Conservation (phyloP, 1,139 yeast species). For the Hansenula lynferdii region DNA sequence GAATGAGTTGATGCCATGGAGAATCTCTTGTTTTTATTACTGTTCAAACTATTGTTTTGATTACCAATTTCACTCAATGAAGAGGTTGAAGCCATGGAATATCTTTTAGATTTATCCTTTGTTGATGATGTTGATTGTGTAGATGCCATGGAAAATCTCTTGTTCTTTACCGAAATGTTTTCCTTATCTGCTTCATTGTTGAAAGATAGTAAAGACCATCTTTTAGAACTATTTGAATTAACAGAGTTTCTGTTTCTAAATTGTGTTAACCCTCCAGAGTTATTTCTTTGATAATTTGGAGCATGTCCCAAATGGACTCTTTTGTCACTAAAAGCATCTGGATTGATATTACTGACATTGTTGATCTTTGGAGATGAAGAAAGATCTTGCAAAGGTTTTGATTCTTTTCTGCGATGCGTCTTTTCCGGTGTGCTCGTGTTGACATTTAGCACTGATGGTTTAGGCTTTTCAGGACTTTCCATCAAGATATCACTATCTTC, state of each 20-base stretch:
- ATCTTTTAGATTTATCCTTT: constrained; percentile 15
- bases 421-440: neutral
- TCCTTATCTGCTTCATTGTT: constrained; percentile 16
- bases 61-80: constrained; percentile 6
- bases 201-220: constrained; percentile 23
- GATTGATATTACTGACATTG: constrained; percentile 4
- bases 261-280: constrained; percentile 15
- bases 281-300: constrained; percentile 16
- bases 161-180: neutral
- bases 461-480: constrained; percentile 13
- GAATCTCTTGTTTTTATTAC: constrained; percentile 12
- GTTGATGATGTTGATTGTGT: constrained; percentile 8
- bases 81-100: constrained; percentile 18
- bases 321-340: constrained; percentile 13
- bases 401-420: neutral
- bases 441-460: neutral
- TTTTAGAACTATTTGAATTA: constrained; percentile 18
- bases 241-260: constrained; percentile 19
- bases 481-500: constrained; percentile 15
- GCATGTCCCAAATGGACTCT: constrained; percentile 14
- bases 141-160: constrained; percentile 14
- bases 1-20: constrained; percentile 12
- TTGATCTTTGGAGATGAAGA: constrained; percentile 11
- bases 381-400: constrained; percentile 13
- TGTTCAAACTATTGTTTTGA: constrained; percentile 7